Percentiles rank a stretch among this genome's conserved stretches.
Conservation (phyloP, 306 rosid species). For the Acacia melanoxylon region DNA sequence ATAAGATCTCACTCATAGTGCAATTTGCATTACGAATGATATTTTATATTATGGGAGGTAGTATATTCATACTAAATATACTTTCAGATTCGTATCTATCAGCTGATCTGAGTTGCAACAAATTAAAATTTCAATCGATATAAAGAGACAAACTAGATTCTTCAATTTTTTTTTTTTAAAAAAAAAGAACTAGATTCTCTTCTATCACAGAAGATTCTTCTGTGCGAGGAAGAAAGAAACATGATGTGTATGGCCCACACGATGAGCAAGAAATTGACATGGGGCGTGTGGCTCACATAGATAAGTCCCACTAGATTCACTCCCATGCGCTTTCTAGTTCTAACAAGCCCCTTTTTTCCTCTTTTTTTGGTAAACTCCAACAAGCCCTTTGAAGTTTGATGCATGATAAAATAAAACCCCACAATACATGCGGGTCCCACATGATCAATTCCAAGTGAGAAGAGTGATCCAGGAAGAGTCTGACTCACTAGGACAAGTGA, state of each 20-base stretch:
- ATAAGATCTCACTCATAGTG: too few species aligned
- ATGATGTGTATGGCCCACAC: background rate
- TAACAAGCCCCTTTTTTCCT: background rate
- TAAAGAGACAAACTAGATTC: background rate
- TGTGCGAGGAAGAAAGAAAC: background rate
- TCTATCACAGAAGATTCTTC: background rate
- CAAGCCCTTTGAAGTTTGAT: too few species aligned
- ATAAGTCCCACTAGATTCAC: background rate
- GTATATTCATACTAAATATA: background rate
- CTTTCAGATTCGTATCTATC: background rate
- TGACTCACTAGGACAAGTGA: background rate
- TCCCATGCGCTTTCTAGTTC: background rate
- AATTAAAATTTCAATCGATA: background rate
- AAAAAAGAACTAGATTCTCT: background rate
- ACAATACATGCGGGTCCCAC: background rate
- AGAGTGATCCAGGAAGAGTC: background rate
- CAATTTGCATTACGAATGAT: too few species aligned
- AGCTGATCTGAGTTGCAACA: background rate
- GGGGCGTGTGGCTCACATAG: background rate
- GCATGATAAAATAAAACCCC: background rate
- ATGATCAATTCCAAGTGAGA: background rate
- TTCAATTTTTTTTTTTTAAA: too few species aligned
- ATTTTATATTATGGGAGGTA: too few species aligned
- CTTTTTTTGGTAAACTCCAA: background rate
- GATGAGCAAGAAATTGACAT: background rate